A percentile compares a stretch with the other conserved stretches of the same genome.
Evolutionary conservation across 1,284 basidiomycete species (phyloP).

Genomic region (Irpex lacteus): DNA sequence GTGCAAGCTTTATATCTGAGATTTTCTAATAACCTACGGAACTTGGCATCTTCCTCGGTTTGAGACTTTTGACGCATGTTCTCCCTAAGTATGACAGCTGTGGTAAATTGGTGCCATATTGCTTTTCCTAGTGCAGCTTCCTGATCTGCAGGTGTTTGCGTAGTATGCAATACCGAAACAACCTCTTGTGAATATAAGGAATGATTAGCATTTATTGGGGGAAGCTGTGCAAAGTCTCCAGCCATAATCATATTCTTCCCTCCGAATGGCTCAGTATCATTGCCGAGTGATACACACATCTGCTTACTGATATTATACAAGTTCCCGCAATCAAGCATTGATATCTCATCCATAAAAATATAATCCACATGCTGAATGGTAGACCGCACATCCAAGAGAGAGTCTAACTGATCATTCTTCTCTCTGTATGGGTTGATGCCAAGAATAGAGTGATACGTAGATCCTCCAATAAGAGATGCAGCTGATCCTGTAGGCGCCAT

Average conservation of each 20-base stretch:
- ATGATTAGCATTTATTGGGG: neutral
- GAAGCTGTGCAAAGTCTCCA: slow-evolving; percentile 18
- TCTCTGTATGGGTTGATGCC: neutral
- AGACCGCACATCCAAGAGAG: neutral
- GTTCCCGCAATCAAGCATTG: slow-evolving; percentile 12
- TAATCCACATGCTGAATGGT: slow-evolving; percentile 20
- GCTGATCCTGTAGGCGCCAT: slow-evolving; percentile 16
- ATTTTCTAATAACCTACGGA: slow-evolving; percentile 30
- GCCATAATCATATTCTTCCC: slow-evolving; percentile 16
- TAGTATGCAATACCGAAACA: neutral
- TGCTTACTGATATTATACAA: slow-evolving; percentile 9
- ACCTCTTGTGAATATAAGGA: slow-evolving; percentile 3
- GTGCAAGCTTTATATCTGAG: slow-evolving; percentile 35
- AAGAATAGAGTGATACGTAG: slow-evolving; percentile 16
- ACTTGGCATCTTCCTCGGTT: slow-evolving; percentile 23
- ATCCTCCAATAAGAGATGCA: slow-evolving; percentile 12
- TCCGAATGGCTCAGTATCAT: slow-evolving; percentile 7
- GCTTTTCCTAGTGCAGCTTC: slow-evolving; percentile 14
- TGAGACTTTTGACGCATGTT: slow-evolving; percentile 29
- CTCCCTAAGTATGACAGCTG: slow-evolving; percentile 20
- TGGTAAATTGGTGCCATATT: too few species aligned
- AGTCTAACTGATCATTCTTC: neutral
- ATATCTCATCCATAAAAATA: slow-evolving; percentile 29
- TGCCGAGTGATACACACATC: neutral
- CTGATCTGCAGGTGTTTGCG: neutral